A percentile compares a stretch with the other conserved stretches of the same genome.
Evolutionary conservation across 202 grass and related monocot species (phyloP).

Genomic region (Zoysia matrella): DNA sequence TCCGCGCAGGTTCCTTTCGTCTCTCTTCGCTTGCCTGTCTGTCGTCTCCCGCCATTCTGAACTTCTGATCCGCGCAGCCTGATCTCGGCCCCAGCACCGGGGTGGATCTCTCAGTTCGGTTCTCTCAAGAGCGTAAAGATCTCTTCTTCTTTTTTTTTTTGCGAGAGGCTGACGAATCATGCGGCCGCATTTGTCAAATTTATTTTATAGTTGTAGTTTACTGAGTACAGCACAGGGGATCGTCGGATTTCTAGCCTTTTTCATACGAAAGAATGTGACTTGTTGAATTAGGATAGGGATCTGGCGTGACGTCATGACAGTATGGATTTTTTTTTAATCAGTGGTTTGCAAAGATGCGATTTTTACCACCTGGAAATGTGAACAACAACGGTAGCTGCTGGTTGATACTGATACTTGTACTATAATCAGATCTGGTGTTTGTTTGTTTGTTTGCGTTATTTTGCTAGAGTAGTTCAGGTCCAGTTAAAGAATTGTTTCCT

Average conservation of each 20-base stretch:
- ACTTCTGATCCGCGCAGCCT: neutral
- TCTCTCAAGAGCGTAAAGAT: neutral
- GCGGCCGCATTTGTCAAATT: neutral
- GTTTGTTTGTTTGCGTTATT: neutral
- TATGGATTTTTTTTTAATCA: neutral
- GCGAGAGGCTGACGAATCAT: neutral
- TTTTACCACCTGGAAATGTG: slow-evolving; percentile 9
- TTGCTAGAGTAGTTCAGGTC: neutral
- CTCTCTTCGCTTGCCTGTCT: neutral
- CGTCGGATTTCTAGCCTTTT: neutral
- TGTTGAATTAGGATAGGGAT: neutral
- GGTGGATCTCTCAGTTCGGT: slow-evolving; percentile 9
- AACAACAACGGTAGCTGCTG: neutral
- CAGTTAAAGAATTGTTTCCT: neutral
- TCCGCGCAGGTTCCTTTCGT: neutral
- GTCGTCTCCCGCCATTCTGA: too few species aligned
- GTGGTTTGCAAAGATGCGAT: neutral
- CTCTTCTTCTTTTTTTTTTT: neutral
- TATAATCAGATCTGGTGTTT: slow-evolving; percentile 21
- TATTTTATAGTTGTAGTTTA: neutral
- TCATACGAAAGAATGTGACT: neutral
- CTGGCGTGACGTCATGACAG: neutral
- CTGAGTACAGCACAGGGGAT: neutral
- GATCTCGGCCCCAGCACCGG: neutral
- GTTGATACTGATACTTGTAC: slow-evolving; percentile 2